Evolutionary conservation across 2,329 filamentous ascomycete species (phyloP).

Genomic region (Monosporascus sp.): DNA sequence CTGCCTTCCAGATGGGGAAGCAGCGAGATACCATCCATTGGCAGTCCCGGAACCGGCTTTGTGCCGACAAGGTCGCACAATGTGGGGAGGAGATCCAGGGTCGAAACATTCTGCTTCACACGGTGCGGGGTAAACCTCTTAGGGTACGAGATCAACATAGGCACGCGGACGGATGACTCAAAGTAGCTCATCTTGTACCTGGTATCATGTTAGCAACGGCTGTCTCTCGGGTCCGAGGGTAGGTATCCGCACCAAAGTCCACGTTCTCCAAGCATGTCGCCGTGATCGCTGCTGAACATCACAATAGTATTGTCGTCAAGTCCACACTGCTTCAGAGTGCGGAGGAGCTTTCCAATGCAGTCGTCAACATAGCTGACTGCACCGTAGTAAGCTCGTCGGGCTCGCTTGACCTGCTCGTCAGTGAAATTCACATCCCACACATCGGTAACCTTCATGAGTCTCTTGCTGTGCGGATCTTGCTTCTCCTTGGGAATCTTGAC

Average conservation of each 20-base stretch:
- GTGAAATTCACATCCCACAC: conserved; percentile 79
- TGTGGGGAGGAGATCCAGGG: conserved; percentile 83
- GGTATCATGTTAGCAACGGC: conserved; percentile 2
- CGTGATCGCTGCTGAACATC: conserved; percentile 89
- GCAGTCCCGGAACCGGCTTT: conserved; percentile 63
- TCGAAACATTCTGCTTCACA: conserved; percentile 80
- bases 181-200: conserved; percentile 96
- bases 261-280: conserved; percentile 92
- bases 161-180: conserved; percentile 84
- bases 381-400: conserved; percentile 85
- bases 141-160: conserved; percentile 79
- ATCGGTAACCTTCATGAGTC: conserved; percentile 80
- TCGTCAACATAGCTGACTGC: conserved; percentile 92
- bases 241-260: conserved; percentile 61
- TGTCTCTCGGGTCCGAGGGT: neutral
- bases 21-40: conserved; percentile 79
- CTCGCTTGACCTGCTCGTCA: conserved; percentile 79
- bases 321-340: conserved; percentile 71
- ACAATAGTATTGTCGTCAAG: conserved; percentile 83
- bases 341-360: conserved; percentile 77
- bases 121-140: conserved; percentile 68
- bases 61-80: conserved; percentile 77
- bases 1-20: conserved; percentile 68
- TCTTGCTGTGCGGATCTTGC: conserved; percentile 81
- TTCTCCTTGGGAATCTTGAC: conserved; percentile 74